phyloP scores from a whole-genome alignment of 768 basidiomycete genomes.

The Cystofilobasidium bisporidii region DNA sequence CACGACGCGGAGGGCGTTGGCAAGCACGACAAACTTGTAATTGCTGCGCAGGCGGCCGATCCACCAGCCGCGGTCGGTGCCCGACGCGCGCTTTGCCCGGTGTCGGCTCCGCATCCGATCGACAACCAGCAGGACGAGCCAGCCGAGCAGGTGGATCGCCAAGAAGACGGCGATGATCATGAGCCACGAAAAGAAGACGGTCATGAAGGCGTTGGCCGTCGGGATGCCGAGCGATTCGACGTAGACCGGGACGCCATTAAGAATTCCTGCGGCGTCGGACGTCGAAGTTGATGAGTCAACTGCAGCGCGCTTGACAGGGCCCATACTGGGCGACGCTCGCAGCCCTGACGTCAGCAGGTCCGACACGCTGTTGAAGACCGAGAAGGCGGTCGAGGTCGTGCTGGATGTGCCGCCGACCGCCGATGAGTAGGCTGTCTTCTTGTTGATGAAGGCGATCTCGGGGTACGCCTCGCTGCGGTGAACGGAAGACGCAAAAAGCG shows the following conservation, averaged over 20 bases:
- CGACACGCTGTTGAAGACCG: slow-evolving; percentile 30
- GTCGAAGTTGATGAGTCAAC: slow-evolving; percentile 12
- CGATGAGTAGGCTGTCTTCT: slow-evolving; percentile 41
- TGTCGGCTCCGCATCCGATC: slow-evolving; percentile 30
- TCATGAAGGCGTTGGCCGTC: slow-evolving; percentile 81
- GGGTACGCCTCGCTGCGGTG: slow-evolving; percentile 40
- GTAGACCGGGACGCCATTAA: slow-evolving; percentile 66
- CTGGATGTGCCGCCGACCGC: slow-evolving; percentile 12
- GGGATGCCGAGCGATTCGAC: slow-evolving; percentile 67
- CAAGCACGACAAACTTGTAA: slow-evolving; percentile 15
- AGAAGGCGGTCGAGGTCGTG: neutral
- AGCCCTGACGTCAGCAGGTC: slow-evolving; percentile 29
- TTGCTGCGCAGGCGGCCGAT: slow-evolving; percentile 10
- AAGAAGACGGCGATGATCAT: slow-evolving; percentile 56
- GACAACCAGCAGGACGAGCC: slow-evolving; percentile 42
- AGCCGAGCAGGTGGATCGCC: slow-evolving; percentile 49
- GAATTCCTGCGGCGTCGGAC: slow-evolving; percentile 33
- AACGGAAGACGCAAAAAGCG: neutral
- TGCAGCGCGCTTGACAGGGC: slow-evolving; percentile 4
- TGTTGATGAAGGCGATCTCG: slow-evolving; percentile 66
- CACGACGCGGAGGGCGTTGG: slow-evolving; percentile 24
- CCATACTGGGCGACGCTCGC: slow-evolving; percentile 1
- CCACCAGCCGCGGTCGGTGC: slow-evolving; percentile 5
- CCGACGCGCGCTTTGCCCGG: neutral
- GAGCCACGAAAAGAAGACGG: slow-evolving; percentile 65